Percentiles rank a stretch among this genome's conserved stretches.
These are phyloP conservation scores for Cryptococcus sp. DNA, from an alignment of 1,284 basidiomycete genomes.

Conservation along the genomic window DNA sequence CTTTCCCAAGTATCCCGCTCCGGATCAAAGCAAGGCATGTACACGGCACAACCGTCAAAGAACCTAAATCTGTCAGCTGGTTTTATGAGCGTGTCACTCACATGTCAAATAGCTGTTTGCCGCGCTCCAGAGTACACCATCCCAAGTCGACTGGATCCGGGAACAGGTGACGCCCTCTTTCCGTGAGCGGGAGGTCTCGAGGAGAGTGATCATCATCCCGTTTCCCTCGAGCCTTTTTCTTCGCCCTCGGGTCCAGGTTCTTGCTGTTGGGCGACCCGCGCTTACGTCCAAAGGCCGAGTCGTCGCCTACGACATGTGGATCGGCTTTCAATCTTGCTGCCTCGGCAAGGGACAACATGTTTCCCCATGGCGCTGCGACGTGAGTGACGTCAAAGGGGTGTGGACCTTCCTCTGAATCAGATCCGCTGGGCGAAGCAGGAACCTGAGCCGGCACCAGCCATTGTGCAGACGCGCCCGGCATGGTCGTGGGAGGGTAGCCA, in stretches of 20 bases:
- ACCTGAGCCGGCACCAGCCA: no score
- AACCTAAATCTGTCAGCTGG: slow-evolving; percentile 17
- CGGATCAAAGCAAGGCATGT: slow-evolving; percentile 79
- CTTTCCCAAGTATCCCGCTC: slow-evolving; percentile 71
- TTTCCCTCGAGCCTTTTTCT: slow-evolving; percentile 4
- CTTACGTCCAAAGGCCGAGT: slow-evolving; percentile 14
- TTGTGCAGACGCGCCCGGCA: no score
- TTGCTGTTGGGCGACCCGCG: slow-evolving; percentile 5
- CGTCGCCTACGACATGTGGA: slow-evolving; percentile 19
- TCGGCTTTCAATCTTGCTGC: slow-evolving; percentile 48
- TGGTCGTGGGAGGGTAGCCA: no score
- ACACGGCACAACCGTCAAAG: slow-evolving; percentile 79
- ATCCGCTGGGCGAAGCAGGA: no score
- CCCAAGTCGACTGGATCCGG: slow-evolving; percentile 53
- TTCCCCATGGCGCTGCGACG: slow-evolving; percentile 41
- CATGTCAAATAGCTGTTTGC: slow-evolving; percentile 69
- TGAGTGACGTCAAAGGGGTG: slow-evolving; percentile 32
- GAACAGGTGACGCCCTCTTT: slow-evolving; percentile 36
- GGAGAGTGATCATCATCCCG: slow-evolving; percentile 16
- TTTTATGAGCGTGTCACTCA: slow-evolving; percentile 51
- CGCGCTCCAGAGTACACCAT: slow-evolving; percentile 71
- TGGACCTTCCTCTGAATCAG: slow-evolving; percentile 34
- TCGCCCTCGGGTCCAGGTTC: slow-evolving; percentile 3
- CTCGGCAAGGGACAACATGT: slow-evolving; percentile 51
- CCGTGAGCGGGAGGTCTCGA: slow-evolving; percentile 24